phyloP scores from a whole-genome alignment of 2,329 filamentous ascomycete genomes.

The Orbilia quercus region DNA sequence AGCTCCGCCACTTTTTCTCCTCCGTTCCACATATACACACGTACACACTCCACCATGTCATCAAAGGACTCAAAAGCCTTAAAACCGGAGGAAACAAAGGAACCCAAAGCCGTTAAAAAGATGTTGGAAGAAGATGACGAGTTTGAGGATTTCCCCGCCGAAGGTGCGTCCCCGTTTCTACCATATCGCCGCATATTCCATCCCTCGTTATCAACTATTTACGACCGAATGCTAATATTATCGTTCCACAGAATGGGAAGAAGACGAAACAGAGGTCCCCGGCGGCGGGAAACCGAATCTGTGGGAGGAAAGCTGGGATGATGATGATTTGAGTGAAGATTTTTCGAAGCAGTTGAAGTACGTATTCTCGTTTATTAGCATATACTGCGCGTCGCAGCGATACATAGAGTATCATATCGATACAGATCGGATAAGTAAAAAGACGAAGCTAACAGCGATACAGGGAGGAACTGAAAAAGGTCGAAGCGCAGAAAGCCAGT shows the following conservation, averaged over 20 bases:
- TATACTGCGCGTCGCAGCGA: neutral
- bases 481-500: slow-evolving; percentile 70
- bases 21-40: neutral
- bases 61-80: slow-evolving; percentile 44
- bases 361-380: slow-evolving; percentile 61
- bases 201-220: slow-evolving; percentile 1
- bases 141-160: slow-evolving; percentile 98
- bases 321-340: slow-evolving; percentile 96
- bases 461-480: slow-evolving; percentile 93
- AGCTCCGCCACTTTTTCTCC: slow-evolving; percentile 8
- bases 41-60: slow-evolving; percentile 30
- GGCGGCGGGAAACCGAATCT: slow-evolving; percentile 79
- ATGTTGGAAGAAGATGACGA: slow-evolving; percentile 95
- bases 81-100: slow-evolving; percentile 51
- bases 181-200: too few species aligned
- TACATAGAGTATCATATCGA: neutral
- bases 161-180: slow-evolving; percentile 70
- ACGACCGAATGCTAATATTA: neutral
- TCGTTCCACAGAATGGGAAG: slow-evolving; percentile 78
- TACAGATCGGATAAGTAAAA: slow-evolving; percentile 26
- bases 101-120: slow-evolving; percentile 66
- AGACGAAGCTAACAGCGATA: too few species aligned
- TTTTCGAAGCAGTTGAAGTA: slow-evolving; percentile 95
- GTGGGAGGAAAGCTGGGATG: slow-evolving; percentile 99
- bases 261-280: slow-evolving; percentile 87